These are phyloP conservation scores for Halophytophthora batemanensis DNA, from an alignment of 352 stramenopile species.

Conservation along the genomic window DNA sequence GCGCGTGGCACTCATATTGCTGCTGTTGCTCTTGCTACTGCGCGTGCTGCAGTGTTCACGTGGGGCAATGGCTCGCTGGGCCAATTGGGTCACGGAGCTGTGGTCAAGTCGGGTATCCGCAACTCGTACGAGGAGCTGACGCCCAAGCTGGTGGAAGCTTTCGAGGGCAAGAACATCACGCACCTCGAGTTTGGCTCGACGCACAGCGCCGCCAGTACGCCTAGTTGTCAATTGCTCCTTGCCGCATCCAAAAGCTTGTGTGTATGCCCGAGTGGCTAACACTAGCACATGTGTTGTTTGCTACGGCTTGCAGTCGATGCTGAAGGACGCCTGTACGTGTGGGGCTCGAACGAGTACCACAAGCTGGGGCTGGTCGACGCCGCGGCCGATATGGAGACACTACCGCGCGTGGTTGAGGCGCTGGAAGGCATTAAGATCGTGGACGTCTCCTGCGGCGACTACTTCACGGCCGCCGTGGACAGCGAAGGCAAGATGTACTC, in stretches of 20 bases:
- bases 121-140: slow-evolving; percentile 83
- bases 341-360: slow-evolving; percentile 90
- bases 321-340: slow-evolving; percentile 65
- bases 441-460: slow-evolving; percentile 82
- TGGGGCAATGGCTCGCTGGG: slow-evolving; percentile 86
- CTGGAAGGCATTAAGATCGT: slow-evolving; percentile 73
- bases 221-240: neutral
- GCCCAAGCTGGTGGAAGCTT: slow-evolving; percentile 65
- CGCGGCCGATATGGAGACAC: slow-evolving; percentile 43
- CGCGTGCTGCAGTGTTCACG: slow-evolving; percentile 48
- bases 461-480: slow-evolving; percentile 85
- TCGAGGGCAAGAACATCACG: slow-evolving; percentile 60
- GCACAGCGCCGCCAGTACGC: slow-evolving; percentile 79
- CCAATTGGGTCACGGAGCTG: slow-evolving; percentile 73
- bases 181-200: slow-evolving; percentile 73
- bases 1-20: neutral
- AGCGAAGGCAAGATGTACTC: slow-evolving; percentile 87
- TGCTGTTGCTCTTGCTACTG: neutral
- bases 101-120: slow-evolving; percentile 85
- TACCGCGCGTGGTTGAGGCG: slow-evolving; percentile 63
- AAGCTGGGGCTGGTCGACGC: slow-evolving; percentile 62
- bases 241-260: slow-evolving; percentile 1
- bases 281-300: slow-evolving; percentile 9
- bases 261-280: neutral
- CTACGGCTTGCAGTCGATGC: slow-evolving; percentile 50